Base-by-base conservation (phyloP, 345 rosid genomes). In the Schrenkiella parvula region DNA sequence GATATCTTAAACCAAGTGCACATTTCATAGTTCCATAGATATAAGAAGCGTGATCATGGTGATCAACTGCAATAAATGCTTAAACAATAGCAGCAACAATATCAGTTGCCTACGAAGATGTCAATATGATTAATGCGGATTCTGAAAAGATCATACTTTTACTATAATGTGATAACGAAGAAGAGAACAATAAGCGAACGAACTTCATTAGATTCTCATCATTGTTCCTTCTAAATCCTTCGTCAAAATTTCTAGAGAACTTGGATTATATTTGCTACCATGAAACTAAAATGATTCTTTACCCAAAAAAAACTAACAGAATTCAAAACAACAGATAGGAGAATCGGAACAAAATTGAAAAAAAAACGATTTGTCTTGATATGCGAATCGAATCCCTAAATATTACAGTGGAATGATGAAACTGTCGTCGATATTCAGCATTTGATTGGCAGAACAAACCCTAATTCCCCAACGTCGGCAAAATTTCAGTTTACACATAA, bases 401-500 rank as follows among this genome's bases (percentile, higher is more conserved):
- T 18, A 6, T 19, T 73, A 28, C 5, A 37, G 52, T 8, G 43
- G 3, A 34, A 55, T 32, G 64, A 44, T 54, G 50, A 55, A 43
- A 62, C 1, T 42, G 2, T 55, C 47, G 8, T 22, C n/a, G 28
- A 56, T 8, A 50, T 35, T 25, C 0, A 25, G 50, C 29, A 53
- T 23, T 38, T 3, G 25, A 56, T 57, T 21, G 12, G 25, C 28
- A 70, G 1, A 11, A n/a, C 21, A 34, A 71, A 48, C 51, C 75
- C 68, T 48, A 48, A 71, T 60, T 61, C 66, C 25, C 25, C 28
- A 57, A 46, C 37, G 7, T 35, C 66, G 29, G 14, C 35, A 46
- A 28, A 2, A n/a, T 12, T 48, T 22, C 39, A 38, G 15, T 25
- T 37, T 28, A 37, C 31, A 18, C 21, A 55, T 29, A 39, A 26